Evolutionary conservation across 805 yeast genomes (phyloP).

Genomic region (Candida patagonica): DNA sequence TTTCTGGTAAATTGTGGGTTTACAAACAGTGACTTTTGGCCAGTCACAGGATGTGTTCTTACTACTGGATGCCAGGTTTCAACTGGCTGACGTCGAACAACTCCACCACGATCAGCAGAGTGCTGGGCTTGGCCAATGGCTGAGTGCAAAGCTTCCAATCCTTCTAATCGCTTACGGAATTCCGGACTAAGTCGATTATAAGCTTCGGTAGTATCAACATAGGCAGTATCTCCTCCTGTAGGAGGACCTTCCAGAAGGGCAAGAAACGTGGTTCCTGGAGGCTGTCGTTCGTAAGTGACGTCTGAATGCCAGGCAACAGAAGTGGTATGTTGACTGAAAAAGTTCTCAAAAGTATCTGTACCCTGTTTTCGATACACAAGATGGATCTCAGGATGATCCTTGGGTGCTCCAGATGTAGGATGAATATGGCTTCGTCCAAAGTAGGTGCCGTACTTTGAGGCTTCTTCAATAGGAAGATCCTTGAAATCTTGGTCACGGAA

Average conservation of each 20-base stretch:
- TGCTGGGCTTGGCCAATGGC: slow-evolving; percentile 40
- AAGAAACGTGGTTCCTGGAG: slow-evolving; percentile 63
- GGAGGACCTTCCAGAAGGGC: slow-evolving; percentile 51
- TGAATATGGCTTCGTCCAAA: slow-evolving; percentile 68
- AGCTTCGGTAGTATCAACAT: slow-evolving; percentile 63
- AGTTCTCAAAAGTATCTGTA: slow-evolving; percentile 17
- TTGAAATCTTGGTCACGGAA: slow-evolving; percentile 44
- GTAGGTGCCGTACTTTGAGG: slow-evolving; percentile 44
- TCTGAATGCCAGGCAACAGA: slow-evolving; percentile 57
- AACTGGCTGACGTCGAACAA: slow-evolving; percentile 37
- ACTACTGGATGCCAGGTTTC: slow-evolving; percentile 49
- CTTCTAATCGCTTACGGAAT: slow-evolving; percentile 47
- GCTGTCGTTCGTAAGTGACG: slow-evolving; percentile 63
- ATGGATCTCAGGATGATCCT: slow-evolving; percentile 49
- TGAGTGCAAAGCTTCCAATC: slow-evolving; percentile 58
- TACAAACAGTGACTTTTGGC: slow-evolving; percentile 45
- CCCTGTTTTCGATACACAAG: slow-evolving; percentile 44
- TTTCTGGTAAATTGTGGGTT: slow-evolving; percentile 50
- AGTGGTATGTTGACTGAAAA: slow-evolving; percentile 24
- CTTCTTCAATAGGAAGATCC: slow-evolving; percentile 25
- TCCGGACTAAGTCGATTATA: slow-evolving; percentile 61
- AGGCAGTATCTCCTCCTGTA: slow-evolving; percentile 72
- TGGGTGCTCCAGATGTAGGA: slow-evolving; percentile 66
- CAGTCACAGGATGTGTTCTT: slow-evolving; percentile 54
- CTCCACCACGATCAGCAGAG: slow-evolving; percentile 31